Conservation (phyloP, 148 eudicot genomes). For the Mesembryanthemum crystallinum region DNA sequence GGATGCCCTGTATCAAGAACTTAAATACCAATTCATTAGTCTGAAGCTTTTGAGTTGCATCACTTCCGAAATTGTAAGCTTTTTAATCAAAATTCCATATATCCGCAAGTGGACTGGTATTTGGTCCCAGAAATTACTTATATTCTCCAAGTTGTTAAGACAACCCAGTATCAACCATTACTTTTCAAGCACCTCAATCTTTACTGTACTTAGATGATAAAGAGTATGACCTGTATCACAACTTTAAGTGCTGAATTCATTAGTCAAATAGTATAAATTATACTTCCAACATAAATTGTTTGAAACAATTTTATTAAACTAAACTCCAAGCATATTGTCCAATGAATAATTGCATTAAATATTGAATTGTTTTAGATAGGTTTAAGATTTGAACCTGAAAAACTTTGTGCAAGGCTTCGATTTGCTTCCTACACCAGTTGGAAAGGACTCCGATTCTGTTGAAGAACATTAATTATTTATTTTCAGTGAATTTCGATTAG, state of each 20-base stretch:
- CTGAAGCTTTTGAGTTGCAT: constrained; percentile 2
- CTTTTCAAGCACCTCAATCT: constrained; percentile 38
- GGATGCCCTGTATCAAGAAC: constrained; percentile 26
- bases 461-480: constrained; percentile 65
- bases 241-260: constrained; percentile 55
- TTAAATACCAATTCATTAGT: constrained; percentile 26
- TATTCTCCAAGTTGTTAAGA: constrained; percentile 22
- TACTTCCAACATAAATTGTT: constrained; percentile 27
- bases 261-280: constrained; percentile 42
- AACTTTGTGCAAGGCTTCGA: constrained; percentile 99
- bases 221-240: constrained; percentile 64
- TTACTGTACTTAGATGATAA: constrained; percentile 43
- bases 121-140: constrained; percentile 15
- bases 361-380: constrained; percentile 51
- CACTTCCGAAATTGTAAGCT: neutral
- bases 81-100: constrained; percentile 10
- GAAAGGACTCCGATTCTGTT: constrained; percentile 86
- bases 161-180: constrained; percentile 39
- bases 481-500: constrained; percentile 35
- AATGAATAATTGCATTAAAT: constrained; percentile 14
- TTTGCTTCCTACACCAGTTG: constrained; percentile 99
- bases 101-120: neutral
- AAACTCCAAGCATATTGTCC: constrained; percentile 13
- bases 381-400: constrained; percentile 90
- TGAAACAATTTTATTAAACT: constrained; percentile 26